phyloP scores from a whole-genome alignment of 1,284 basidiomycete genomes.

The Hemileia vastatrix region DNA sequence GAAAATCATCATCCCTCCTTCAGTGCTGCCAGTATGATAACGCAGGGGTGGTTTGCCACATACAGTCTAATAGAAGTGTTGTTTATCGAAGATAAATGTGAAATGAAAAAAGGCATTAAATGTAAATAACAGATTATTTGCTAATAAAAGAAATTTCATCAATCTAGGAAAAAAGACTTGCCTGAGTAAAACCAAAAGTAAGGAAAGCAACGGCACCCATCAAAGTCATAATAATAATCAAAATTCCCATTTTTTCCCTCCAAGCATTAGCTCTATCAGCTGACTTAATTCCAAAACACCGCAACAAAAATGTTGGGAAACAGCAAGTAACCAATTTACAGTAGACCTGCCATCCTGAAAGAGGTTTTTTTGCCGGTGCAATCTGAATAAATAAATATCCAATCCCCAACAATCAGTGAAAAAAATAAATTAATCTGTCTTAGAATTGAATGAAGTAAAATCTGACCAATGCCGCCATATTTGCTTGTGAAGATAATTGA shows the following conservation, averaged over 20 bases:
- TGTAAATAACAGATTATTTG: too few relatives aligned
- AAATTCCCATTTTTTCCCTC: conserved; percentile 94
- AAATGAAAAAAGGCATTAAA: too few relatives aligned
- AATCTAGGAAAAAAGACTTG: conserved; percentile 12
- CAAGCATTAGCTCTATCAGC: conserved; percentile 89
- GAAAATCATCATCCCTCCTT: conserved; percentile 73
- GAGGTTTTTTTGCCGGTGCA: conserved; percentile 57
- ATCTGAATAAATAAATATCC: too few relatives aligned
- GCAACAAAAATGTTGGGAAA: conserved; percentile 64
- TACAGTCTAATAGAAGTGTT: conserved; percentile 52
- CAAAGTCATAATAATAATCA: conserved; percentile 64
- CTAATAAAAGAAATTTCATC: too few relatives aligned
- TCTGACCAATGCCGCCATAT: conserved; percentile 36
- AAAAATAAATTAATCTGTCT: not conserved
- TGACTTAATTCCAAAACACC: conserved; percentile 50
- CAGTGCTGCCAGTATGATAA: conserved; percentile 67
- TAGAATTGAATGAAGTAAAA: not conserved
- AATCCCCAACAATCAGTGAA: too few relatives aligned
- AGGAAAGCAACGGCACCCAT: conserved; percentile 95
- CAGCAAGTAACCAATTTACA: conserved; percentile 77
- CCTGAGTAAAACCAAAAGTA: conserved; percentile 95
- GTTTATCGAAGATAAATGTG: too few relatives aligned
- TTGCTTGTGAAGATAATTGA: conserved; percentile 49
- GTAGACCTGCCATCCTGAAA: conserved; percentile 92
- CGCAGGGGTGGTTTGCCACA: conserved; percentile 75